phyloP scores from a whole-genome alignment of 2,329 filamentous ascomycete species.

The Fusarium floridanum region DNA sequence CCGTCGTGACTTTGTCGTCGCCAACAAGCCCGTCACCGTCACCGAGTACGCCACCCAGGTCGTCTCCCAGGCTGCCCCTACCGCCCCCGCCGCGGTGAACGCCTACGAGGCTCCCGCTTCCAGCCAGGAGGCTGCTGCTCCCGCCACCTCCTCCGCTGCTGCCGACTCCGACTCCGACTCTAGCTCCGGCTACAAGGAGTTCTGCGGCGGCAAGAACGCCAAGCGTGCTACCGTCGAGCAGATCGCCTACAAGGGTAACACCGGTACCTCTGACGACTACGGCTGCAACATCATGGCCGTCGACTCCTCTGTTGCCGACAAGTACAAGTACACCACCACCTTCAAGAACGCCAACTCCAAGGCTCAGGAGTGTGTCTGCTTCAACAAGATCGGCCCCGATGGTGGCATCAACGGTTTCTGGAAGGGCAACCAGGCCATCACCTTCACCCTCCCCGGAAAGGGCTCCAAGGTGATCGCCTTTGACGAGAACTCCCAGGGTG shows the following conservation, averaged over 20 bases:
- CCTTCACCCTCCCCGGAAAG: slow-evolving; percentile 56
- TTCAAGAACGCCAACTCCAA: slow-evolving; percentile 55
- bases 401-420: slow-evolving; percentile 63
- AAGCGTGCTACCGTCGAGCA: slow-evolving; percentile 63
- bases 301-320: slow-evolving; percentile 48
- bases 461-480: slow-evolving; percentile 58
- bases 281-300: slow-evolving; percentile 67
- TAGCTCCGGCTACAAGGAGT: slow-evolving; percentile 45
- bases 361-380: slow-evolving; percentile 58
- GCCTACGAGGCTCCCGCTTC: not conserved
- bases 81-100: slow-evolving; percentile 10
- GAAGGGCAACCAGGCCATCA: slow-evolving; percentile 55
- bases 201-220: slow-evolving; percentile 52
- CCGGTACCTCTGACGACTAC: slow-evolving; percentile 55
- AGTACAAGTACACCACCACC: slow-evolving; percentile 60
- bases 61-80: slow-evolving; percentile 11
- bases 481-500: slow-evolving; percentile 62
- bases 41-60: slow-evolving; percentile 41
- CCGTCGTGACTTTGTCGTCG: slow-evolving; percentile 52
- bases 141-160: slow-evolving; percentile 5
- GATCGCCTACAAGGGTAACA: slow-evolving; percentile 63
- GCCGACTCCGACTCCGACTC: slow-evolving; percentile 26
- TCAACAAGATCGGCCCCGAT: slow-evolving; percentile 65
- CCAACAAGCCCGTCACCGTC: slow-evolving; percentile 50
- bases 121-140: slow-evolving; percentile 9